These are phyloP conservation scores for Pseudocercospora macadamiae DNA, from an alignment of 2,329 filamentous ascomycete genomes.

Conservation along the genomic window DNA sequence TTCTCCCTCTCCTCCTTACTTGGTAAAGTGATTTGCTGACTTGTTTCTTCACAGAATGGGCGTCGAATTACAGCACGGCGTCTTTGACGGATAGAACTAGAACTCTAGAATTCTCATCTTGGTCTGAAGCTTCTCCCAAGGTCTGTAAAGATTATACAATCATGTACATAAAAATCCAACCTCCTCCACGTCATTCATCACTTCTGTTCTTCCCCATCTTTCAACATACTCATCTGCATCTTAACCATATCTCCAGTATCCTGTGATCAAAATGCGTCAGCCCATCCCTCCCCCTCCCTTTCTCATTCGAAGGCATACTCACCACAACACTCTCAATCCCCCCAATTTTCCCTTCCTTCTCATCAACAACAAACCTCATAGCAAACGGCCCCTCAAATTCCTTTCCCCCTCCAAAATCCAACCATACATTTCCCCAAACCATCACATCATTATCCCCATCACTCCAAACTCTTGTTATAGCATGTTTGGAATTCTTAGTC, in stretches of 20 bases:
- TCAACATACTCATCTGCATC: not conserved
- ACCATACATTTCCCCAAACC: not conserved
- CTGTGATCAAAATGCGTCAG: not conserved
- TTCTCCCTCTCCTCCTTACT: slow-evolving; percentile 7
- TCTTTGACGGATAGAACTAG: slow-evolving; percentile 74
- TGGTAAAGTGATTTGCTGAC: slow-evolving; percentile 18
- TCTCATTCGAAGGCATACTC: too few relatives aligned
- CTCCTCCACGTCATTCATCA: not conserved
- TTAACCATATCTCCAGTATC: not conserved
- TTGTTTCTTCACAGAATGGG: slow-evolving; percentile 68
- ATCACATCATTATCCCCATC: not conserved
- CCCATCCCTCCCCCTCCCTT: too few relatives aligned
- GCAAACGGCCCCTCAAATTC: not conserved
- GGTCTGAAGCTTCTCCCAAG: too few relatives aligned
- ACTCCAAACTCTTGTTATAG: not conserved
- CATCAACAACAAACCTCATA: not conserved
- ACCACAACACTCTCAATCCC: not conserved
- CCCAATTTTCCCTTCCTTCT: not conserved
- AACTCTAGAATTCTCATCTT: too few relatives aligned
- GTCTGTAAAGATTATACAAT: too few relatives aligned
- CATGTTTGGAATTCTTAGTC: not conserved
- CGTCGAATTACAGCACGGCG: slow-evolving; percentile 81
- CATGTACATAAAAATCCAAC: not conserved
- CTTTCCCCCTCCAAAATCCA: not conserved
- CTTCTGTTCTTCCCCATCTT: not conserved